Evolutionary conservation across 2,329 filamentous ascomycete genomes (phyloP).

Genomic region (Aspergillus sp.): DNA sequence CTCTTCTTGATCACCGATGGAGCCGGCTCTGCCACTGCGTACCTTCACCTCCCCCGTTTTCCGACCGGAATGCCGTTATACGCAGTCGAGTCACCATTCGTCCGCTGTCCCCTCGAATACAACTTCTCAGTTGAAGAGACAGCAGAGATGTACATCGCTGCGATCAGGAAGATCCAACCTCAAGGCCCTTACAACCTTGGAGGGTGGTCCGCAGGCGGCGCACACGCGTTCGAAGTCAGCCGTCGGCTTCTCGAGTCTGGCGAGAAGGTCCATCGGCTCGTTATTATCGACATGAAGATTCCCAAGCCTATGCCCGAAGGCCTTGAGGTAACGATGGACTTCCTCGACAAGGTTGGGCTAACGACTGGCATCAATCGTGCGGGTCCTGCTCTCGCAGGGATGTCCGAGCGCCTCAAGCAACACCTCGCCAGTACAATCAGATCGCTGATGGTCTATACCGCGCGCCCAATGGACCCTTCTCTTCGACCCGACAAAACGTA

Average conservation of each 20-base stretch:
- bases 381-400: background rate
- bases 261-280: constrained; percentile 3
- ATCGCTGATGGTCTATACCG: background rate
- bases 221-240: constrained; percentile 17
- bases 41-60: constrained; percentile 13
- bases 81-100: constrained; percentile 15
- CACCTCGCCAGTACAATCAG: background rate
- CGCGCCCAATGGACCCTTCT: background rate
- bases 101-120: background rate
- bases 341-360: constrained; percentile 7
- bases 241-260: constrained; percentile 9
- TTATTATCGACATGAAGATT: constrained; percentile 14
- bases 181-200: constrained; percentile 16
- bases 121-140: constrained; percentile 13
- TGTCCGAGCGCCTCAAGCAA: background rate
- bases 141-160: constrained; percentile 5
- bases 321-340: constrained; percentile 9
- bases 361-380: constrained; percentile 9
- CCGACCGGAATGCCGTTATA: constrained; percentile 13
- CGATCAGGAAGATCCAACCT: constrained; percentile 14
- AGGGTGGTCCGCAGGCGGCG: constrained; percentile 14
- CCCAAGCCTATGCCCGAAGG: constrained; percentile 2
- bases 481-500: background rate
- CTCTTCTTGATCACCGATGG: constrained; percentile 16
- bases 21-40: constrained; percentile 11